Percentiles rank a stretch among this genome's conserved stretches.
These are phyloP conservation scores for Pythium brachiatum DNA, from an alignment of 352 stramenopile genomes.

Conservation along the genomic window DNA sequence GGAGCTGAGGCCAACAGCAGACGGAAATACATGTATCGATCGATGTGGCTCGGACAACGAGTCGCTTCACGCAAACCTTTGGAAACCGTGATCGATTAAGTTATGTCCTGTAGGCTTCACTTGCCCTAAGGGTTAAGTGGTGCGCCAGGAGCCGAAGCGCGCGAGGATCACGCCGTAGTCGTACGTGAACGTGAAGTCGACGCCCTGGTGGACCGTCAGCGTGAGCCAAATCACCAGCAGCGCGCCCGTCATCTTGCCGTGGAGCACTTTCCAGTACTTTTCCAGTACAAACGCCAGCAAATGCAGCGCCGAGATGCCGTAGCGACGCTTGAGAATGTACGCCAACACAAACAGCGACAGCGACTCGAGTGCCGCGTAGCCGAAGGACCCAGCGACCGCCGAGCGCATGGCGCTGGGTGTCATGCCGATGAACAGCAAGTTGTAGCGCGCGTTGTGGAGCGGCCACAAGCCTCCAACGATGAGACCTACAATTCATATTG, in stretches of 20 bases:
- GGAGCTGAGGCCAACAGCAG: background rate
- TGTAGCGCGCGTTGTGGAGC: slow-evolving; percentile 31
- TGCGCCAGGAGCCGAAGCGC: slow-evolving; percentile 4
- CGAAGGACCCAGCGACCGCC: background rate
- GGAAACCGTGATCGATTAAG: too few species aligned
- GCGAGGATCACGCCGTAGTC: slow-evolving; percentile 19
- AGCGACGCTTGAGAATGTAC: slow-evolving; percentile 3
- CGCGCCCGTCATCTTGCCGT: slow-evolving; percentile 9
- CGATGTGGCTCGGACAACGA: too few species aligned
- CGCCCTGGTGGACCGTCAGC: slow-evolving; percentile 12
- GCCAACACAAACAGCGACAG: slow-evolving; percentile 4
- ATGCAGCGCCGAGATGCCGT: slow-evolving; percentile 7
- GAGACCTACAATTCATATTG: slow-evolving; percentile 12
- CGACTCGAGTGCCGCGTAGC: slow-evolving; percentile 7
- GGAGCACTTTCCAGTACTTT: slow-evolving; percentile 15
- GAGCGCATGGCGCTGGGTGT: background rate
- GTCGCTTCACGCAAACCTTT: too few species aligned
- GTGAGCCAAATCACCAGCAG: slow-evolving; percentile 5
- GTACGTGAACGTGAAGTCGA: slow-evolving; percentile 18
- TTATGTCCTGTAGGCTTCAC: too few species aligned
- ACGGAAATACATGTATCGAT: too few species aligned
- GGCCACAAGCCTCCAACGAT: slow-evolving; percentile 24
- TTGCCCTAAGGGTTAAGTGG: background rate
- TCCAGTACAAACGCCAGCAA: slow-evolving; percentile 13
- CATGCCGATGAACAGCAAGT: slow-evolving; percentile 20